A percentile compares a stretch with the other conserved stretches of the same genome.
These are phyloP conservation scores for Nothophaeocryptopus gaeumannii DNA, from an alignment of 2,329 filamentous ascomycete species.

Conservation along the genomic window DNA sequence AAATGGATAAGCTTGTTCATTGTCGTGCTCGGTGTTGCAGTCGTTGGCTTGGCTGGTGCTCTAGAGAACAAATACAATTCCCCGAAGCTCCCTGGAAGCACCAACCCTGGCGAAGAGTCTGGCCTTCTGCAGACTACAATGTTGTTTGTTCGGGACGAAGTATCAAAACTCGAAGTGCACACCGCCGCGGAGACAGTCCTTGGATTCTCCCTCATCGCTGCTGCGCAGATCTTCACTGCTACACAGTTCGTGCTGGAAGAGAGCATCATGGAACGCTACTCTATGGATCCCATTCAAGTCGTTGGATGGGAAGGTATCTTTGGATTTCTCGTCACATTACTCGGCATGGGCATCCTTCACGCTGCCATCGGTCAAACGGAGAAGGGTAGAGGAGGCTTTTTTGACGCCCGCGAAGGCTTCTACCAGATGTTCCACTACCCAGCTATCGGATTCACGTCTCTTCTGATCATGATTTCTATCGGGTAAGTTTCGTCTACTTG, in stretches of 20 bases:
- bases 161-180: constrained; percentile 42
- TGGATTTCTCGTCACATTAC: constrained; percentile 74
- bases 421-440: constrained; percentile 72
- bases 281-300: constrained; percentile 80
- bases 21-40: constrained; percentile 80
- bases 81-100: constrained; percentile 29
- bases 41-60: constrained; percentile 86
- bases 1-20: constrained; percentile 88
- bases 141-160: constrained; percentile 33
- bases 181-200: constrained; percentile 68
- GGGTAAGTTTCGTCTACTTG: constrained; percentile 60
- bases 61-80: constrained; percentile 65
- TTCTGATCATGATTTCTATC: constrained; percentile 96
- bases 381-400: constrained; percentile 74
- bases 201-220: constrained; percentile 85
- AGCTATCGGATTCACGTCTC: constrained; percentile 69
- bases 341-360: constrained; percentile 79
- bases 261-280: constrained; percentile 77
- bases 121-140: constrained; percentile 19
- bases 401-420: constrained; percentile 85
- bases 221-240: constrained; percentile 93
- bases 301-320: constrained; percentile 97
- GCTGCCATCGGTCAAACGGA: constrained; percentile 71
- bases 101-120: constrained; percentile 29
- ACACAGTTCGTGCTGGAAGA: constrained; percentile 96